Conservation (phyloP, 2,329 filamentous ascomycete species). For the Clarireedia hainanense region DNA sequence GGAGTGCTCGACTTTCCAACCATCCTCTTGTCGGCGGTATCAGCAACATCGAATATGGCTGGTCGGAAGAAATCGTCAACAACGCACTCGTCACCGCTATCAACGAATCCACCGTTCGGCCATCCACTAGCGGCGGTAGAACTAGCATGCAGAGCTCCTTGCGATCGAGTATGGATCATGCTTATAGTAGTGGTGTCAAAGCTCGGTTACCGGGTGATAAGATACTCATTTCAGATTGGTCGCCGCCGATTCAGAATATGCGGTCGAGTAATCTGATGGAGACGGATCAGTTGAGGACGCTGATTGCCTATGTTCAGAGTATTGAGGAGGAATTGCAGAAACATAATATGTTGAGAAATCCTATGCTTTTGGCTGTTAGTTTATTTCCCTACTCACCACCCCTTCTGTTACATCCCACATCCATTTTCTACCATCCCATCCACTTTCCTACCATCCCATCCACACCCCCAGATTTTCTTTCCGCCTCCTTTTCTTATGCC, state of each 20-base stretch:
- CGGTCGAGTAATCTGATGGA: slow-evolving; percentile 73
- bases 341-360: slow-evolving; percentile 81
- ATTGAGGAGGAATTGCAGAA: slow-evolving; percentile 78
- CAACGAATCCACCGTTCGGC: slow-evolving; percentile 36
- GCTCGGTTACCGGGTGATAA: slow-evolving; percentile 76
- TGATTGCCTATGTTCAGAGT: slow-evolving; percentile 72
- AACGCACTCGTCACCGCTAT: slow-evolving; percentile 39
- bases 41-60: slow-evolving; percentile 96
- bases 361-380: slow-evolving; percentile 73
- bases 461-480: not conserved
- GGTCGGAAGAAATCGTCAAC: slow-evolving; percentile 76
- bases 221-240: slow-evolving; percentile 79
- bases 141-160: slow-evolving; percentile 50
- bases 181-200: slow-evolving; percentile 18
- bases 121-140: slow-evolving; percentile 23
- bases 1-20: slow-evolving; percentile 89
- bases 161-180: slow-evolving; percentile 48
- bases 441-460: not conserved
- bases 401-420: not conserved
- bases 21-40: slow-evolving; percentile 88
- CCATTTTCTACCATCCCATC: not conserved
- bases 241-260: slow-evolving; percentile 82
- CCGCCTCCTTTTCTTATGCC: not conserved
- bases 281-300: slow-evolving; percentile 67
- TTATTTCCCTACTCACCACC: not conserved